Base-by-base conservation (phyloP, 2,329 filamentous ascomycete genomes). In the Ceratocystiopsis minuta region DNA sequence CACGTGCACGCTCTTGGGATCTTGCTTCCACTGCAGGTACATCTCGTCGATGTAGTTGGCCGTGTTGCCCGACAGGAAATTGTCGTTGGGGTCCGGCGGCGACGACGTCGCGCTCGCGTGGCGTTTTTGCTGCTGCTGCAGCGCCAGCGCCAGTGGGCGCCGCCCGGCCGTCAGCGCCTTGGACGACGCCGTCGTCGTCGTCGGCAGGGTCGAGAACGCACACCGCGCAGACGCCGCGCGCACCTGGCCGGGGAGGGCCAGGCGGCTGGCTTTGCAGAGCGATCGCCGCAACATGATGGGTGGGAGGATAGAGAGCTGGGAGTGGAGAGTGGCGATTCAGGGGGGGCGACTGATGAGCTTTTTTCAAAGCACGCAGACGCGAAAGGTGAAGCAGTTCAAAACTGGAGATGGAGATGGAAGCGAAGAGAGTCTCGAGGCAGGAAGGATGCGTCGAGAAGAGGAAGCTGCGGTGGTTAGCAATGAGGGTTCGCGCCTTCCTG, bases 1-100 rank as follows among this genome's bases (percentile, higher is more conserved):
- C 54, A 94, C 72, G 64, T 98, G 90, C 45, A 98, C 90, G 57
- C 84, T 94, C 54, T 77, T 73, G 41, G 90, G 87, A 54, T 98
- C 86, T 50, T 82, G 70, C 65, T 88, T 94, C 90, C 90, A 98
- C 59, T 87, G 78, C 67, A 95, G 69, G 65, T 98, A 98, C 90
- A 98, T 98, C 69, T 95, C 90, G 62, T 98, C 90, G 59, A 98
- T 85, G 67, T 98, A 98, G 68, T 93, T 95, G 63, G 90, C 90
- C 46, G 88, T 90, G 68, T 84, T 96, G 52, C 90, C 90, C 49
- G 86, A 84, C 47, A 98, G 74, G 71, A 98, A 98, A 65, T 79
- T 93, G 64, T 98, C 90, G 62, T 82, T 94, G 50, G 87, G 75
- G 59, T 94, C 85, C 49, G 75, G 73, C 16, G 72, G 58, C 44